Evolutionary conservation across 1,139 yeast genomes (phyloP).

Genomic region (Zhuliangozyma blackwelliae): DNA sequence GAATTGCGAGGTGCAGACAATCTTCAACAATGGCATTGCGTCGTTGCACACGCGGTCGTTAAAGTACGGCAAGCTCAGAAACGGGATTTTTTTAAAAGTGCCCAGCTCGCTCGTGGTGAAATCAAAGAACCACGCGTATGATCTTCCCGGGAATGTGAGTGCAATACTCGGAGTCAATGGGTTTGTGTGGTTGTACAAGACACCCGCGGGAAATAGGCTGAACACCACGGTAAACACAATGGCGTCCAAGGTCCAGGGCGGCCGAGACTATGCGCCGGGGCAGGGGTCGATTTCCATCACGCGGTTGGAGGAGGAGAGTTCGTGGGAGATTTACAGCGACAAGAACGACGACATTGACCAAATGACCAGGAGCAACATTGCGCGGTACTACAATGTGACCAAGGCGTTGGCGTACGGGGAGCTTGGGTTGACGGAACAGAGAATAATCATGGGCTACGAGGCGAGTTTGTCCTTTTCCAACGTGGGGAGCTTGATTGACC

Average conservation of each 20-base stretch:
- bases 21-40: conserved; percentile 88
- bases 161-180: conserved; percentile 93
- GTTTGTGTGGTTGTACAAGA: conserved; percentile 84
- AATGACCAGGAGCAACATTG: conserved; percentile 64
- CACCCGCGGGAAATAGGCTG: conserved; percentile 37
- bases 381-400: conserved; percentile 81
- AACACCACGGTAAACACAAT: conserved; percentile 22
- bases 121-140: conserved; percentile 81
- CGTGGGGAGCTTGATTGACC: conserved; percentile 70
- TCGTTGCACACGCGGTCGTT: conserved; percentile 92
- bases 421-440: conserved; percentile 77
- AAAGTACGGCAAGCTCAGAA: conserved; percentile 90
- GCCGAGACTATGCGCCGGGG: conserved; percentile 38
- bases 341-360: conserved; percentile 68
- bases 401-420: conserved; percentile 78
- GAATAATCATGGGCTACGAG: conserved; percentile 81
- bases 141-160: conserved; percentile 87
- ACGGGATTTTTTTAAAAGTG: conserved; percentile 77
- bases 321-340: conserved; percentile 94
- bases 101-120: conserved; percentile 81
- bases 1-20: conserved; percentile 92
- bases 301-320: conserved; percentile 86
- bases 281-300: conserved; percentile 69
- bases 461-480: conserved; percentile 77
- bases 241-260: conserved; percentile 26